Conservation (phyloP, 2,329 filamentous ascomycete genomes). For the Graphiopsis chlorocephala region DNA sequence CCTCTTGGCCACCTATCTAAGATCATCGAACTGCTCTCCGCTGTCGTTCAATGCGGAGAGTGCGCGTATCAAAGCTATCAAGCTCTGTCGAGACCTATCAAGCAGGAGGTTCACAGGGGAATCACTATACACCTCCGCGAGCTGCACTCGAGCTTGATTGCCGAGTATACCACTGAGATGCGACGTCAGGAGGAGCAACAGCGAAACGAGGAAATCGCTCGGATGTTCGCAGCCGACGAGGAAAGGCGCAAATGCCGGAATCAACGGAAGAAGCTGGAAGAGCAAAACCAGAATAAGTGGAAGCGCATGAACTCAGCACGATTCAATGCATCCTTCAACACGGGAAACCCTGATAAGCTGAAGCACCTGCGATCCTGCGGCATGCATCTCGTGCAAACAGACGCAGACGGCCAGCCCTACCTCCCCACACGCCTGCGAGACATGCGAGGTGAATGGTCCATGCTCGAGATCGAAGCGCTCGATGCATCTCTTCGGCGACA, state of each 20-base stretch:
- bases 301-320: constrained; percentile 26
- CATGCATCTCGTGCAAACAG: constrained; percentile 26
- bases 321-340: constrained; percentile 18
- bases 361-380: constrained; percentile 23
- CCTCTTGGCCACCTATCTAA: not conserved
- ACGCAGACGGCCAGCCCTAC: constrained; percentile 41
- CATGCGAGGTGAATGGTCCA: constrained; percentile 33
- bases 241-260: not conserved
- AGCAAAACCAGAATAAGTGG: constrained; percentile 22
- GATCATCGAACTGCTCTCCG: not conserved
- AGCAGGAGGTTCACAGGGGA: constrained; percentile 7
- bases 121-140: not conserved
- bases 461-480: constrained; percentile 34
- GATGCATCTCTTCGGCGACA: constrained; percentile 23
- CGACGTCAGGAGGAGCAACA: not conserved
- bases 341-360: constrained; percentile 19
- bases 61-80: not conserved
- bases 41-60: not conserved
- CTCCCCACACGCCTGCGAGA: constrained; percentile 29
- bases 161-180: not conserved
- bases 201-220: not conserved
- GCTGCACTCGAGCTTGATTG: not conserved
- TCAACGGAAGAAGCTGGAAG: not conserved
- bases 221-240: not conserved
- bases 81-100: constrained; percentile 13